phyloP scores from a whole-genome alignment of 164 flowering plant genomes.

The Annona squamosa region DNA sequence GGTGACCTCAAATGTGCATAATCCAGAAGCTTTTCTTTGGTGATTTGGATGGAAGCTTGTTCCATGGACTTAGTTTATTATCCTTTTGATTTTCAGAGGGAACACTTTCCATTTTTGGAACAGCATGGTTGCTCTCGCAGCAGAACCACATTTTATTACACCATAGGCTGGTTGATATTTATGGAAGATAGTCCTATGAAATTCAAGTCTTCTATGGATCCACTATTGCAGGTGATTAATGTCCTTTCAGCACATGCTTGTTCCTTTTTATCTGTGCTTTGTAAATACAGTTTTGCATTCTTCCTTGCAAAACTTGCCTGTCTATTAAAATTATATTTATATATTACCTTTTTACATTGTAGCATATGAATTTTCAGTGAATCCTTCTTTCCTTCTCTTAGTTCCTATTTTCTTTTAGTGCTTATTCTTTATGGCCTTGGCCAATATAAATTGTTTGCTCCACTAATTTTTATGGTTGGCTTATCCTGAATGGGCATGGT shows the following conservation, averaged over 20 bases:
- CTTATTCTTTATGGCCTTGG: neutral
- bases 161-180: slow-evolving; percentile 90
- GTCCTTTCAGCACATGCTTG: neutral
- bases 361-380: neutral
- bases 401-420: neutral
- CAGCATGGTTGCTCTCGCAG: slow-evolving; percentile 85
- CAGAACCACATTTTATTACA: slow-evolving; percentile 89
- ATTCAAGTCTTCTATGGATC: slow-evolving; percentile 93
- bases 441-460: neutral
- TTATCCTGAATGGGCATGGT: neutral
- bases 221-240: slow-evolving; percentile 58
- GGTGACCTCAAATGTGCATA: neutral
- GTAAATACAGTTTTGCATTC: neutral
- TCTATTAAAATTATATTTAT: neutral
- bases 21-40: neutral
- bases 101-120: slow-evolving; percentile 87
- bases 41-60: neutral
- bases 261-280: neutral
- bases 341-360: neutral
- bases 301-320: neutral
- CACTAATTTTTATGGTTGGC: neutral
- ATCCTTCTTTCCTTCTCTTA: neutral
- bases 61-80: neutral
- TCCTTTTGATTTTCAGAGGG: slow-evolving; percentile 51
- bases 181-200: slow-evolving; percentile 88